Conservation (phyloP, 2,329 filamentous ascomycete species). For the Fusarium sp. region DNA sequence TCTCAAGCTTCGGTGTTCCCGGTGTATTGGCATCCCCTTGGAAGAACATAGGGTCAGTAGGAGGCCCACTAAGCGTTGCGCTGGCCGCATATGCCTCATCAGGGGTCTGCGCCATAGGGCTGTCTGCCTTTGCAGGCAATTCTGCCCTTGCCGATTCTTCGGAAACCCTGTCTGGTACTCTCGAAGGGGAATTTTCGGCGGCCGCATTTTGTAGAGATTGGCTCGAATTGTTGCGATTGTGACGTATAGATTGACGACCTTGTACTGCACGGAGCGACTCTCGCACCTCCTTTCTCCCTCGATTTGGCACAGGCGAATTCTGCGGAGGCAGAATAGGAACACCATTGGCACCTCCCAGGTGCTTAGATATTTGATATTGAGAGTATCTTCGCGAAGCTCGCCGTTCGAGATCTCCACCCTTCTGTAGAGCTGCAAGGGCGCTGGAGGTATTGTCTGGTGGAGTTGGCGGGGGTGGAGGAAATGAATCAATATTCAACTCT, state of each 20-base stretch:
- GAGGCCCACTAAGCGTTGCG: conserved; percentile 70
- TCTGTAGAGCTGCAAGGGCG: conserved; percentile 89
- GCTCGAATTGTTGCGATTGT: conserved; percentile 62
- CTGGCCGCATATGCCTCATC: conserved; percentile 73
- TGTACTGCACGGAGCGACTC: conserved; percentile 83
- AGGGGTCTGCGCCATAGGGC: conserved; percentile 67
- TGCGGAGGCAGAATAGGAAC: conserved; percentile 89
- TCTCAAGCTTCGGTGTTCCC: conserved; percentile 34
- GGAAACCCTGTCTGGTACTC: conserved; percentile 70
- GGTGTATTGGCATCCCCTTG: conserved; percentile 30
- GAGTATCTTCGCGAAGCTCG: conserved; percentile 94
- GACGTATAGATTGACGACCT: conserved; percentile 63
- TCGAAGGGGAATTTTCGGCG: conserved; percentile 72
- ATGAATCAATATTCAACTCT: conserved; percentile 71
- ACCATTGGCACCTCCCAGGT: conserved; percentile 84
- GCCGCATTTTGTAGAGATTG: conserved; percentile 55
- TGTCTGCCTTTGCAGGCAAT: conserved; percentile 42
- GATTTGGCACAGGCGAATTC: conserved; percentile 85
- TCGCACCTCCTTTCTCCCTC: conserved; percentile 80
- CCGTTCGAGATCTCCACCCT: conserved; percentile 91
- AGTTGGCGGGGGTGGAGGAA: conserved; percentile 76
- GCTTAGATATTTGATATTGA: conserved; percentile 96
- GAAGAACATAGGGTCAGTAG: conserved; percentile 60
- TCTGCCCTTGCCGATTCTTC: conserved; percentile 64
- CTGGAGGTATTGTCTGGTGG: conserved; percentile 85